Base-by-base conservation (phyloP, 2,329 filamentous ascomycete genomes). In the Fusarium humuli region DNA sequence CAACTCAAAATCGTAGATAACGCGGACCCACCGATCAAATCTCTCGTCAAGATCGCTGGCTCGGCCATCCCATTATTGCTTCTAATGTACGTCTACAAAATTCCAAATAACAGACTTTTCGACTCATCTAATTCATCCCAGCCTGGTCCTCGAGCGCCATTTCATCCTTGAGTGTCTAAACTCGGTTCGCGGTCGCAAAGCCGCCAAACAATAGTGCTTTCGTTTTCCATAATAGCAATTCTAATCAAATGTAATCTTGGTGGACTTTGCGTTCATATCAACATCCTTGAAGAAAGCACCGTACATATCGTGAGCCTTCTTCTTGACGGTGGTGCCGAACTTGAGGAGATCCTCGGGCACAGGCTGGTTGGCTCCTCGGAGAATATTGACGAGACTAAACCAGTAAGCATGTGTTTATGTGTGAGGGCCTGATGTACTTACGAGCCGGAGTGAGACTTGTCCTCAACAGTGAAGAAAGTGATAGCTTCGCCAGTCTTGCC, bases 261-360 rank as follows among this genome's bases (percentile, higher is more conserved):
- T 96, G 29, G 93, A 91, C 80, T 92, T 91, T 82, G 95, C 92
- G 79, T 88, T 93, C 80, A 91, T 91, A 75, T 93, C 92, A 11
- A 93, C 90, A 75, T 98, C 94, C 82, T 96, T 97, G 86, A 92
- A 97, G 79, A 98, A 98, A 32, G 94, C 94, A 61, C 96, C 96
- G 78, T 98, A 99, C 49, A 93, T 92, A 77, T 94, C 92, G 83
- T 99, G 96, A 50, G 90, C 88, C 94, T 98, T 98, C 89, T 97
- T 98, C 89, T 98, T 99, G 55, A 99, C 96, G 1, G 95, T 98
- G 23, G 94, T 97, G 76, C 96, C 96, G 74, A 98, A 99, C 83
- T 97, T 98, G 79, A 98, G 85, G 40, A 99, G 84, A 27, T 93
- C 92, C 45, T 97, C 94, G 4, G 96, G 96, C 1, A 99, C 93